phyloP scores from a whole-genome alignment of 1,139 yeast species.

The Hyphopichia pseudoburtonii region DNA sequence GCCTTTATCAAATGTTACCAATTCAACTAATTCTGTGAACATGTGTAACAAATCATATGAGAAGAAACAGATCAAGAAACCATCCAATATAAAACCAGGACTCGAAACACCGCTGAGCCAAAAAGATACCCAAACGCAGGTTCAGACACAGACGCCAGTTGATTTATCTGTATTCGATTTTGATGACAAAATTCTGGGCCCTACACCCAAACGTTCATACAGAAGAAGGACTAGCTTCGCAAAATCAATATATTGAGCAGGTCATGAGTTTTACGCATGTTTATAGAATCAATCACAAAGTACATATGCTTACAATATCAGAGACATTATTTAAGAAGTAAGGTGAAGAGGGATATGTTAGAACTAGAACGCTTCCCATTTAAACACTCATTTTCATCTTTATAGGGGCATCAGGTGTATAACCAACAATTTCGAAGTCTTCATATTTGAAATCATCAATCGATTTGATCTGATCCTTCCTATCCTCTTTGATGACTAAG shows the following conservation, averaged over 20 bases:
- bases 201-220: conserved; percentile 1
- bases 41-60: not conserved
- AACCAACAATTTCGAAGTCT: conserved; percentile 78
- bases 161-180: conserved; percentile 32
- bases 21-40: conserved; percentile 8
- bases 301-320: too few species aligned
- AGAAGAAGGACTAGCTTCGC: conserved; percentile 12
- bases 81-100: not conserved
- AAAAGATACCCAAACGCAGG: not conserved
- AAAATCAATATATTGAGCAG: not conserved
- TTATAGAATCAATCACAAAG: too few species aligned
- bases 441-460: conserved; percentile 89
- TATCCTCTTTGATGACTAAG: conserved; percentile 61
- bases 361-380: too few species aligned
- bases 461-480: conserved; percentile 44
- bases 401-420: conserved; percentile 79
- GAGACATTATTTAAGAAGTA: too few species aligned
- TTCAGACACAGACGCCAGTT: conserved; percentile 3
- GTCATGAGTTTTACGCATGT: too few species aligned
- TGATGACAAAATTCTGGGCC: conserved; percentile 13
- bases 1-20: conserved; percentile 22
- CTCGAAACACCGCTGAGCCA: not conserved
- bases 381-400: conserved; percentile 81
- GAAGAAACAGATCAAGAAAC: not conserved
- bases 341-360: not conserved